Percentiles rank a stretch among this genome's conserved stretches.
phyloP scores from a whole-genome alignment of 805 yeast species.

The Sporopachydermia quercuum region DNA sequence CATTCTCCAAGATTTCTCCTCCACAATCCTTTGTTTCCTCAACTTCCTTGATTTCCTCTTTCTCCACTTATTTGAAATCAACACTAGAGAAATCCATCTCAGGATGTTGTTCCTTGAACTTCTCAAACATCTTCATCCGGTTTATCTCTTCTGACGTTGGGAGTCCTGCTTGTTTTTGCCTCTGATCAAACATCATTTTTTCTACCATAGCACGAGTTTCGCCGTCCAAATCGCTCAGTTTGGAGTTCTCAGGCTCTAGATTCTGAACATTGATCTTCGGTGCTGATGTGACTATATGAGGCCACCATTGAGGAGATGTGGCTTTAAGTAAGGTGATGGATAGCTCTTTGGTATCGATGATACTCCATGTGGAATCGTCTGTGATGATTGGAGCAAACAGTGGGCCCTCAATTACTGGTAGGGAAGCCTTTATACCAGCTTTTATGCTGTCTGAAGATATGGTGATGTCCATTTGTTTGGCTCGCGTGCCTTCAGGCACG shows the following conservation, averaged over 20 bases:
- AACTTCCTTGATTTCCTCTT: too few relatives aligned
- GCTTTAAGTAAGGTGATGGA: slow-evolving; percentile 22
- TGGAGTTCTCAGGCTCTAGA: slow-evolving; percentile 25
- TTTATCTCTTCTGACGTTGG: slow-evolving; percentile 23
- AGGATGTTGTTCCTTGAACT: slow-evolving; percentile 28
- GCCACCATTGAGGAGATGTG: slow-evolving; percentile 30
- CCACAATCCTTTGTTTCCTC: too few relatives aligned
- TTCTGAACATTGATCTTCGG: slow-evolving; percentile 26
- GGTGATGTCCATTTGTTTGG: slow-evolving; percentile 19
- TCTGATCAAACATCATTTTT: slow-evolving; percentile 33
- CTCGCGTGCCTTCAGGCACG: slow-evolving; percentile 19
- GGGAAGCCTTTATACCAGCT: slow-evolving; percentile 13
- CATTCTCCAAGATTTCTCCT: too few relatives aligned
- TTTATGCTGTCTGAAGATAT: slow-evolving; percentile 12
- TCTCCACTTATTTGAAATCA: background rate
- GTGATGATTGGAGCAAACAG: slow-evolving; percentile 17
- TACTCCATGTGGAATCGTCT: slow-evolving; percentile 27
- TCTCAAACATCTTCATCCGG: slow-evolving; percentile 19
- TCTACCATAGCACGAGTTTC: slow-evolving; percentile 29
- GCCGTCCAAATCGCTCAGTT: slow-evolving; percentile 24
- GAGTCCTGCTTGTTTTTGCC: slow-evolving; percentile 23
- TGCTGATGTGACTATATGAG: slow-evolving; percentile 25
- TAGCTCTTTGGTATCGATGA: slow-evolving; percentile 23
- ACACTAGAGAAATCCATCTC: slow-evolving; percentile 13
- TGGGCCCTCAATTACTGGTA: slow-evolving; percentile 18